A percentile compares a stretch with the other conserved stretches of the same genome.
These are phyloP conservation scores for Paradendryphiella salina DNA, from an alignment of 2,329 filamentous ascomycete genomes.

Conservation along the genomic window DNA sequence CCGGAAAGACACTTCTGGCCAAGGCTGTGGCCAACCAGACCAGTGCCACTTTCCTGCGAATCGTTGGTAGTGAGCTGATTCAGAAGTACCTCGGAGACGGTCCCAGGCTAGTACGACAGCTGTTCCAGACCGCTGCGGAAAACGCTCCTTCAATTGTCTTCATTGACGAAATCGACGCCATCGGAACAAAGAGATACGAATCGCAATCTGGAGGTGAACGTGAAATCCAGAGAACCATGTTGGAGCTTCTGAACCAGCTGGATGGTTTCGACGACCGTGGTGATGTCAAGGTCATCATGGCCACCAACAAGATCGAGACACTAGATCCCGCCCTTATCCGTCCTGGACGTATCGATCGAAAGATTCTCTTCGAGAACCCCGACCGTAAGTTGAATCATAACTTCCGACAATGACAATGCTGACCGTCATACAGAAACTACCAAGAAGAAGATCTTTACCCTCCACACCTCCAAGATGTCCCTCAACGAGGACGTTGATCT, in stretches of 20 bases:
- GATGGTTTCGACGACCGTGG: constrained; percentile 98
- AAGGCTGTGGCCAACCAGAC: constrained; percentile 99
- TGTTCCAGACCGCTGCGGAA: constrained; percentile 94
- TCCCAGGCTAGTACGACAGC: constrained; percentile 88
- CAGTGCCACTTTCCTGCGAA: constrained; percentile 96
- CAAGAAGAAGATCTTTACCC: constrained; percentile 94
- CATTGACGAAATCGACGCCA: constrained; percentile 98
- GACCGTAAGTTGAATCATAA: constrained; percentile 57
- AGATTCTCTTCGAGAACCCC: constrained; percentile 81
- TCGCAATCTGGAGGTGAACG: constrained; percentile 95
- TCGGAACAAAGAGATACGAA: constrained; percentile 98
- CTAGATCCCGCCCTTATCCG: constrained; percentile 94
- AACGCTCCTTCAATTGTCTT: constrained; percentile 97
- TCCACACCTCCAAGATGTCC: constrained; percentile 99
- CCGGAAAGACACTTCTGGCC: constrained; percentile 91
- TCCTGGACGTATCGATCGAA: constrained; percentile 96
- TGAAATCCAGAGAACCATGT: constrained; percentile 97
- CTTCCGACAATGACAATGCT: constrained; percentile 38
- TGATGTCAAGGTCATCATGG: constrained; percentile 99
- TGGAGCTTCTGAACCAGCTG: constrained; percentile 96
- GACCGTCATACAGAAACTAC: constrained; percentile 79
- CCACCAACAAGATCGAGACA: constrained; percentile 99
- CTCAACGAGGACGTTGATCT: constrained; percentile 95
- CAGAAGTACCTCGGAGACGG: constrained; percentile 99
- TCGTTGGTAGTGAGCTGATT: constrained; percentile 95